Base-by-base conservation (phyloP, 257 asterid species). In the Solanum virginianum region DNA sequence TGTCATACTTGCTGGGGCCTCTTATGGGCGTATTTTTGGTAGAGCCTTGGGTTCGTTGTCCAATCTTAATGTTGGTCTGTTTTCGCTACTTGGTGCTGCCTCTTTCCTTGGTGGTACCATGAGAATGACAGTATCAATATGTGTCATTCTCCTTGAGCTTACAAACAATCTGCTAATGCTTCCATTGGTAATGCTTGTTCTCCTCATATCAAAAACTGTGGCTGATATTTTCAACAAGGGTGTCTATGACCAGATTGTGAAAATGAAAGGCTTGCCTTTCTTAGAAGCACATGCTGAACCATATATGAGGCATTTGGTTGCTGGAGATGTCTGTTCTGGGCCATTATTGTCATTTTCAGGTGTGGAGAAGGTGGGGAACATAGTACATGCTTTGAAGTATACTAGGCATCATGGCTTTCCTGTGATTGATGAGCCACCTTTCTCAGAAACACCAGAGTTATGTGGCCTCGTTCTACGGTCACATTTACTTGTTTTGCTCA, bases 51-150 rank as follows among this genome's bases (percentile, higher is more conserved):
- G 94, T 12, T 80, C 97, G 3, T n/a, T 92, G 55, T 91, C 98
- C 49, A 89, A 60, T 70, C 95, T 96, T 16, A 95, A 93, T 41
- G 93, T 88, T 39, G 98, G 99, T 65, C 93, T 92, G 59, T 96
- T 95, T 86, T 92, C 94, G 36, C 91, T 96, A 55, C 97, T 96
- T 66, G 99, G 99, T 47, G 98, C 99, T 24, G 99, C 98, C 80
- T 95, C 99, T 8, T 96, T 96, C 89, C 98, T 96, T 24, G 99
- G 99, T 74, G 99, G 99, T 62, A 96, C 99, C 24, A 96, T 96
- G 99, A 93, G 99, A 85, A 96, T 96, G 99, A 96, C 99, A 0
- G 99, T 96, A 5, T 96, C 99, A 1, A 94, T 96, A 1, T 96
- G 99, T 69, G 97, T 96, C 88, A 96, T 96, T 80, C 94, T 96